Conservation (phyloP, 2,329 filamentous ascomycete genomes). For the Fusarium sp. region DNA sequence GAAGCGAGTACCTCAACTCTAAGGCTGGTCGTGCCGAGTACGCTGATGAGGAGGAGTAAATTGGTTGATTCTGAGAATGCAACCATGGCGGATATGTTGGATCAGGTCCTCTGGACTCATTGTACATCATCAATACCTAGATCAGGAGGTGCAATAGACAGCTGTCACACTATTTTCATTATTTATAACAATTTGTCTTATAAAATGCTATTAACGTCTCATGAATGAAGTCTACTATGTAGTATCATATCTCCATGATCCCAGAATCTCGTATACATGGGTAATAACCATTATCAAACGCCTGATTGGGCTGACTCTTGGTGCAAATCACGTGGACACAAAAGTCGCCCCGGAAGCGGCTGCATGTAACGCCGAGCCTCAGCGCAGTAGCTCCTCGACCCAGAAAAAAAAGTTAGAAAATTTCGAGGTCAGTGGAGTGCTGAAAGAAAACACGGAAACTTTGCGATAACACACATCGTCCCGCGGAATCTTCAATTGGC, state of each 20-base stretch:
- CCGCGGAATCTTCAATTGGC: slow-evolving; percentile 43
- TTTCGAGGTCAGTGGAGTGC: slow-evolving; percentile 50
- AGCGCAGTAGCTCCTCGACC: slow-evolving; percentile 45
- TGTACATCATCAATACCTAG: slow-evolving; percentile 60
- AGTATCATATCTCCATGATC: slow-evolving; percentile 3
- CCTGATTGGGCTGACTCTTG: slow-evolving; percentile 39
- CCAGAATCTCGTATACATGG: slow-evolving; percentile 19
- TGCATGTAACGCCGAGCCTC: slow-evolving; percentile 50
- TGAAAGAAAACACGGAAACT: slow-evolving; percentile 46
- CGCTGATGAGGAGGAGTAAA: slow-evolving; percentile 61
- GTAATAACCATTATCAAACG: slow-evolving; percentile 44
- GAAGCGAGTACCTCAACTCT: slow-evolving; percentile 86
- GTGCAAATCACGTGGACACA: slow-evolving; percentile 21
- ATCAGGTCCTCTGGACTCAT: slow-evolving; percentile 52
- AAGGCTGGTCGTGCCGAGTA: slow-evolving; percentile 76
- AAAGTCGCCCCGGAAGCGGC: slow-evolving; percentile 48
- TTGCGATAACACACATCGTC: slow-evolving; percentile 42
- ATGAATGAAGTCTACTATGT: slow-evolving; percentile 5
- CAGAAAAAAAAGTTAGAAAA: slow-evolving; percentile 55
- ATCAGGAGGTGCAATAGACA: slow-evolving; percentile 56
- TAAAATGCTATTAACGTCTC: slow-evolving; percentile 2
- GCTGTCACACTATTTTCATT: slow-evolving; percentile 47
- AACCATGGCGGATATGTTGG: slow-evolving; percentile 46
- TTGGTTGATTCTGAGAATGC: slow-evolving; percentile 20
- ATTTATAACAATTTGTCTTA: neutral